Evolutionary conservation across 2,329 filamentous ascomycete genomes (phyloP), one percentile per base, ranked within the genome.

Genomic region (Calycina herbarum): DNA sequence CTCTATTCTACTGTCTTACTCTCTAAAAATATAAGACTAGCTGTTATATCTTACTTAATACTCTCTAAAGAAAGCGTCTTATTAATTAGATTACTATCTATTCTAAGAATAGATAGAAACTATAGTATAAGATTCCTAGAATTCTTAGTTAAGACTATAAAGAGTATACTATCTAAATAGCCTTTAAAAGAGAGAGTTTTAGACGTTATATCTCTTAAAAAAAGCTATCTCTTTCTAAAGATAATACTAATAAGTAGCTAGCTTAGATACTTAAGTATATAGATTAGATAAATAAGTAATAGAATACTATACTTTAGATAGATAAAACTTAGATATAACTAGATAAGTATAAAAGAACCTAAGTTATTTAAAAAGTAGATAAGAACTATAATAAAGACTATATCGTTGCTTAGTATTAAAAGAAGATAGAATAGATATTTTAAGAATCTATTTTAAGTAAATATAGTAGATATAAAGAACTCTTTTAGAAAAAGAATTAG

Each of bases 351-450:
- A 66, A 20, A n/a, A 54, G 51, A 27, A 11, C 33, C 8, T 40
- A 24, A 42, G 35, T 64, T 27, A 67, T 57, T 40, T 10, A 59
- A 2, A 57, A 48, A 29, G 57, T 62, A 27, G 33, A 51, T 57
- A 40, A 64, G 27, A 31, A 20, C 13, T 31, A 40, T 45, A 13
- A 67, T 40, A 15, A 27, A 20, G 63, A 66, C 63, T 71, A 54
- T 65, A 17, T 71, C 15, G n/a, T 61, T 33, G 15, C 42, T 8
- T 27, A 56, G 10, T 57, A 64, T 20, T 58, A 69, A 65, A 66
- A 54, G 33, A 70, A 69, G 64, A 70, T 67, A 59, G 59, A 64
- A 61, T 70, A 59, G 67, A 69, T 69, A 40, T 66, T 69, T 67
- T 67, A 33, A 60, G 62, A 62, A 5, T 65, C 20, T 8, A 64